Base-by-base conservation (phyloP, 352 stramenopile genomes). In the Pythium guiyangense region DNA sequence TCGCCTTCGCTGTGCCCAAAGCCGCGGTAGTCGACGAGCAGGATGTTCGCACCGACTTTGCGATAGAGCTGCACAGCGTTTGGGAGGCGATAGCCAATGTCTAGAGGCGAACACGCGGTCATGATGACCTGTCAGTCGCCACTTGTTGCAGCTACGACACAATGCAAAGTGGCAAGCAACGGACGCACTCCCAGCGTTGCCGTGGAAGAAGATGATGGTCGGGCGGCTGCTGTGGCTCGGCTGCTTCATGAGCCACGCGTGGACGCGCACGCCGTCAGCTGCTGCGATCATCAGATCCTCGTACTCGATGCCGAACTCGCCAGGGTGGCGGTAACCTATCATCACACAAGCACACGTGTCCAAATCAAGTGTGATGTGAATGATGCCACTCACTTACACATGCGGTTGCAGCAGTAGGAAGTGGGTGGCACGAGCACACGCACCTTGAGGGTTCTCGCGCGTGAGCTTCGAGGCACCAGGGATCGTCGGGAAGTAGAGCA, bases 161-260 rank as follows among this genome's bases (percentile, higher is more conserved):
- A 14, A 40, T 40, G 22, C 14, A 14, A n/a, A 40, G 9, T 40
- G 35, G 14, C 1, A 14, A 40, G 35, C 9, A 40, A 15, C 40
- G n/a, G 15, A 74, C 73, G 57, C 64, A 94, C 84, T 93, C 68
- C 91, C 92, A 20, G 94, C 92, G 66, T 98, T 98, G 60, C 91
- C 94, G 49, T 98, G 94, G 69, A 98, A 98, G 56, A 98, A 98
- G 34, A 98, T 79, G 51, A 98, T 70, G 11, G 94, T 98, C 29
- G 90, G 85, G 1, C 77, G 59, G 14, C 10, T 57, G 9, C 49
- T 56, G 53, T 73, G 65, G n/a, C 85, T 60, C 3, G 71, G 75
- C 47, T 97, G 88, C 51, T 96, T 89, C 60, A 98, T 84, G 15
- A 98, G 68, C 94, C 94, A 98, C 49, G 90, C 86, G 68, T 98